Evolutionary conservation across 371 early-diverging fungal genomes (phyloP).

Genomic region (Chytridium lagenaria): DNA sequence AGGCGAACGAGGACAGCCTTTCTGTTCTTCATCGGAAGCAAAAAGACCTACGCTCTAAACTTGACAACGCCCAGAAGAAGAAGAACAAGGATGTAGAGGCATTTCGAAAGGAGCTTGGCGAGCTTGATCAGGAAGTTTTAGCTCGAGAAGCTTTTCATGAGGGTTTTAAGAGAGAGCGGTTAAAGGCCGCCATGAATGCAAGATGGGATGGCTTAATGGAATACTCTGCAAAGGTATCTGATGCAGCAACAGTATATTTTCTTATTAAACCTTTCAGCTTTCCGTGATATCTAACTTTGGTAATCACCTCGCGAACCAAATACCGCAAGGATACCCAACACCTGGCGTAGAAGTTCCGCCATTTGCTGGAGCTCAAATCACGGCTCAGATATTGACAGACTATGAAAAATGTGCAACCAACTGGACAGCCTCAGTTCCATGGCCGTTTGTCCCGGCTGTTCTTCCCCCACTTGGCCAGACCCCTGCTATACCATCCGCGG

Average conservation of each 20-base stretch:
- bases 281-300: slow-evolving; percentile 39
- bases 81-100: slow-evolving; percentile 25
- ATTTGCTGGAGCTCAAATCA: slow-evolving; percentile 23
- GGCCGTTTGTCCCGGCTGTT: slow-evolving; percentile 6
- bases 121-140: slow-evolving; percentile 39
- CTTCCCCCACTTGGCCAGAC: slow-evolving; percentile 19
- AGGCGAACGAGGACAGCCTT: slow-evolving; percentile 22
- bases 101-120: slow-evolving; percentile 27
- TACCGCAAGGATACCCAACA: slow-evolving; percentile 42
- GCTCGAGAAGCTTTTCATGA: slow-evolving; percentile 30
- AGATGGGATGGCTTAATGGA: slow-evolving; percentile 38
- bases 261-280: slow-evolving; percentile 3
- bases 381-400: slow-evolving; percentile 12
- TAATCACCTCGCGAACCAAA: slow-evolving; percentile 41
- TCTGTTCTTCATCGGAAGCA: slow-evolving; percentile 30
- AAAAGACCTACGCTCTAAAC: slow-evolving; percentile 30
- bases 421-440: slow-evolving; percentile 14
- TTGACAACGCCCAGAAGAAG: slow-evolving; percentile 30
- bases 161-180: slow-evolving; percentile 33
- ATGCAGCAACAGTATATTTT: neutral
- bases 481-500: slow-evolving; percentile 6
- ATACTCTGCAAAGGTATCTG: slow-evolving; percentile 35
- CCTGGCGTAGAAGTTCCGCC: slow-evolving; percentile 41
- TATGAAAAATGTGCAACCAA: slow-evolving; percentile 13
- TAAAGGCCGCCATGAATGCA: slow-evolving; percentile 17